A percentile compares a stretch with the other conserved stretches of the same genome.
phyloP scores from a whole-genome alignment of 129 eudicot species.

The Helichrysum umbraculigerum region DNA sequence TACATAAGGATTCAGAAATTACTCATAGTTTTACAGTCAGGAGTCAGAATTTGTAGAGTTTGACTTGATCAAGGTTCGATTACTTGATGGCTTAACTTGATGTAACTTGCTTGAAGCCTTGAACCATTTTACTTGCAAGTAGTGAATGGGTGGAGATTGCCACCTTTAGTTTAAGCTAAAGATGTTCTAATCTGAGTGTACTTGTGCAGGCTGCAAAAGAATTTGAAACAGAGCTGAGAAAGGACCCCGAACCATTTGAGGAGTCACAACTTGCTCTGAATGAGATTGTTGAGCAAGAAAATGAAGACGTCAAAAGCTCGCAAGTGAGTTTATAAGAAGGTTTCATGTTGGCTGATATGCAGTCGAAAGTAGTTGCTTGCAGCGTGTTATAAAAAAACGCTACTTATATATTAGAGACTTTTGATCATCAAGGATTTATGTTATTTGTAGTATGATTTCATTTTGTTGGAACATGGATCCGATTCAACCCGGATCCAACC shows the following conservation, averaged over 20 bases:
- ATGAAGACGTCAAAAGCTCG: slow-evolving; percentile 42
- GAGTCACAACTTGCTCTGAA: slow-evolving; percentile 31
- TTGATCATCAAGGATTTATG: not conserved
- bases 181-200: slow-evolving; percentile 10
- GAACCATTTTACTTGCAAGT: no score
- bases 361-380: no score
- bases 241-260: slow-evolving; percentile 46
- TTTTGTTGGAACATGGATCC: no score
- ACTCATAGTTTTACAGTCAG: no score
- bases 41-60: no score
- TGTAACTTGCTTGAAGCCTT: no score
- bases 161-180: no score
- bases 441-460: not conserved
- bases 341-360: not conserved
- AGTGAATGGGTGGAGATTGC: not conserved
- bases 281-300: slow-evolving; percentile 37
- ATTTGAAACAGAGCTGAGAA: slow-evolving; percentile 72
- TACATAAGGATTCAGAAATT: no score
- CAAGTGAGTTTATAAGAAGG: slow-evolving; percentile 28
- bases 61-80: no score
- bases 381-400: no score
- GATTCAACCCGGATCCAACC: no score
- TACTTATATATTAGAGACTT: not conserved
- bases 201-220: slow-evolving; percentile 74
- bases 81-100: no score